Conservation (phyloP, 345 rosid genomes). For the Gossypium stocksii region DNA sequence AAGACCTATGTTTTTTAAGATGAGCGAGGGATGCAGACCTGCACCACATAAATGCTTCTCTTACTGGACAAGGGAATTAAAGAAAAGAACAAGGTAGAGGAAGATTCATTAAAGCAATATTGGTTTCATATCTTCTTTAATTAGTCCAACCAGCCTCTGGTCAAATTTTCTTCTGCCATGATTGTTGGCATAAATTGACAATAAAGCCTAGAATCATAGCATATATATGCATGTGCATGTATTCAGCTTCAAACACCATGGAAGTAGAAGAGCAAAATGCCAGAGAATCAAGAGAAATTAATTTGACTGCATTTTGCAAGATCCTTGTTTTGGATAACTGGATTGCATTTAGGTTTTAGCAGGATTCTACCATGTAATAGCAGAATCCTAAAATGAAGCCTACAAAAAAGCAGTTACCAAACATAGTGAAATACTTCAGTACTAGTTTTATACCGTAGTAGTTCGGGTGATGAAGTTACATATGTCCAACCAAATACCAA, state of each 20-base stretch:
- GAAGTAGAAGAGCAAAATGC: neutral
- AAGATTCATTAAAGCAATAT: neutral
- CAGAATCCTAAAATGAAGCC: conserved; percentile 14
- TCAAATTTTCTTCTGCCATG: neutral
- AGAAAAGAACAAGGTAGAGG: neutral
- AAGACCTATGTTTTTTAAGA: conserved; percentile 25
- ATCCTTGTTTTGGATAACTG: neutral
- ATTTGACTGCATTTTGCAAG: neutral
- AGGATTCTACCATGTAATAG: neutral
- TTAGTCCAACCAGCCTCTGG: neutral
- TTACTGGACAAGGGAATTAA: conserved; percentile 1
- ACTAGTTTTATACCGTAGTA: neutral
- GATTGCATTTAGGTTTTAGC: neutral
- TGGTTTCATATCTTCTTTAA: neutral
- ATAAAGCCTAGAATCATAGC: neutral
- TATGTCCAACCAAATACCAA: neutral
- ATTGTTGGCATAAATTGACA: neutral
- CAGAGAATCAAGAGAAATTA: neutral
- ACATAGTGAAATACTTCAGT: neutral
- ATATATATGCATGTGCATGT: neutral
- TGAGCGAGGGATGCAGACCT: conserved; percentile 17
- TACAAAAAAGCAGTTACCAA: conserved; percentile 9
- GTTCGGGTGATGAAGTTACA: neutral
- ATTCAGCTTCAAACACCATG: neutral
- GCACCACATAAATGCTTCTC: conserved; percentile 25